These are phyloP conservation scores for Trichocladium uniseriatum DNA, from an alignment of 495 filamentous ascomycete genomes.

Conservation along the genomic window DNA sequence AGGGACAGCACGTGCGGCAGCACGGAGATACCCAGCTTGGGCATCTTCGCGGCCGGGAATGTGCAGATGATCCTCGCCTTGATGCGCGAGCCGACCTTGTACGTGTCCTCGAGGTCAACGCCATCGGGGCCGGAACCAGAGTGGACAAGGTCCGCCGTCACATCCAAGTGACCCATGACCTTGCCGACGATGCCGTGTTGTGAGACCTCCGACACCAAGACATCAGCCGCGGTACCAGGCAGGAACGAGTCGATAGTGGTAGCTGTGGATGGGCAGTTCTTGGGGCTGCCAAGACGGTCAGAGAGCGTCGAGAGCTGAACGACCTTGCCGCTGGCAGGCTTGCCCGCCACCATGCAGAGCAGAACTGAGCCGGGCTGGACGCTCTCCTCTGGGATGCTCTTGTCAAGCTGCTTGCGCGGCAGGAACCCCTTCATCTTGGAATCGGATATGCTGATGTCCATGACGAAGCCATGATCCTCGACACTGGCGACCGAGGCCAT, in stretches of 20 bases:
- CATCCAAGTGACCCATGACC: constrained; percentile 83
- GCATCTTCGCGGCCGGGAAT: constrained; percentile 65
- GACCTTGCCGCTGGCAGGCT: constrained; percentile 67
- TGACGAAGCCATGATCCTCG: constrained; percentile 89
- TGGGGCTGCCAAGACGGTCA: constrained; percentile 60
- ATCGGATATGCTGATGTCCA: constrained; percentile 75
- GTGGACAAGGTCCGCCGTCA: constrained; percentile 82
- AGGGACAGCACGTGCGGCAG: constrained; percentile 73
- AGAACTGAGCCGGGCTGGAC: constrained; percentile 60
- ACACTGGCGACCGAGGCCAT: constrained; percentile 85
- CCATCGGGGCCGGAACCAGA: constrained; percentile 58
- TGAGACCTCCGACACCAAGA: constrained; percentile 68
- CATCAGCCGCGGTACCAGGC: constrained; percentile 79
- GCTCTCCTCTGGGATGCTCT: constrained; percentile 55
- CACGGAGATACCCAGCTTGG: constrained; percentile 77
- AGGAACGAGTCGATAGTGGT: constrained; percentile 84
- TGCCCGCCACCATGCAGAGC: constrained; percentile 70
- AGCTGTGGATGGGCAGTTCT: constrained; percentile 58
- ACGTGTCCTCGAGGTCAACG: constrained; percentile 60
- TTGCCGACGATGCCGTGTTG: constrained; percentile 57
- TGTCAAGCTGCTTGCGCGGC: constrained; percentile 72
- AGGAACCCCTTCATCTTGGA: constrained; percentile 69
- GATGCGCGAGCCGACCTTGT: constrained; percentile 70
- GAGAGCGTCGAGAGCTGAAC: constrained; percentile 74
- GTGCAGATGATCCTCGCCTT: constrained; percentile 81